Evolutionary conservation across 495 filamentous ascomycete genomes (phyloP), one percentile per base, ranked within the genome.

Genomic region (Aspergillus sparsus): DNA sequence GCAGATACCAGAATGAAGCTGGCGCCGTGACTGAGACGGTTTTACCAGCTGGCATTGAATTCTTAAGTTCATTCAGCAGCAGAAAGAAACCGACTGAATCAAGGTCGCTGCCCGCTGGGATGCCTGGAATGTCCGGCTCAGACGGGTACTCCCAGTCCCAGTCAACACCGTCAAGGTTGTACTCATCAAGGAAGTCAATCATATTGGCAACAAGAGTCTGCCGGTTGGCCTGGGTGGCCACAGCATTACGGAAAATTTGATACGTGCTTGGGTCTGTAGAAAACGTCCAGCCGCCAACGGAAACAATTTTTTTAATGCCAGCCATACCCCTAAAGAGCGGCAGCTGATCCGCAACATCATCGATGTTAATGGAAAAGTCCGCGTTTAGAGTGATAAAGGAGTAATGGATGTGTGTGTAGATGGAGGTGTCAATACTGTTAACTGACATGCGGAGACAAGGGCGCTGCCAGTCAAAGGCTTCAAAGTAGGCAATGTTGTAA

Each of bases 211-310:
- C 65, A 15, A 82, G 67, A 0, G 55, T 73, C 13, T 15, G 42
- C 1, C 73, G 69, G 39, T 81, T 77, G 0, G 44, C 74, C 7
- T 57, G 33, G 3, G 10, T 67, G 21, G 21, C 21, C 13, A 76
- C 68, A 15, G 50, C 77, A 0, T 76, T 57, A 1, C 80, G 71
- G 51, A 81, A 72, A 35, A 78, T 71, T 3, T 56, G 37, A 49
- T 66, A 80, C 4, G 75, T 76, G 8, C 54, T 53, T 3, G 61
- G 55, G n/a, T 66, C 60, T 0, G 79, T 81, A 0, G 70, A 77
- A 53, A 77, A 80, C 0, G 46, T 59, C 80, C 80, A 82, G 2
- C 80, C 80, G n/a, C 80, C 80, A 49, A 83, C 68, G 0, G 75
- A 77, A 2, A 83, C 4, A 39, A 83, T 71, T 10, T 59, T 60